Evolutionary conservation across 352 stramenopile species (phyloP).

Genomic region (Pythium brachiatum): DNA sequence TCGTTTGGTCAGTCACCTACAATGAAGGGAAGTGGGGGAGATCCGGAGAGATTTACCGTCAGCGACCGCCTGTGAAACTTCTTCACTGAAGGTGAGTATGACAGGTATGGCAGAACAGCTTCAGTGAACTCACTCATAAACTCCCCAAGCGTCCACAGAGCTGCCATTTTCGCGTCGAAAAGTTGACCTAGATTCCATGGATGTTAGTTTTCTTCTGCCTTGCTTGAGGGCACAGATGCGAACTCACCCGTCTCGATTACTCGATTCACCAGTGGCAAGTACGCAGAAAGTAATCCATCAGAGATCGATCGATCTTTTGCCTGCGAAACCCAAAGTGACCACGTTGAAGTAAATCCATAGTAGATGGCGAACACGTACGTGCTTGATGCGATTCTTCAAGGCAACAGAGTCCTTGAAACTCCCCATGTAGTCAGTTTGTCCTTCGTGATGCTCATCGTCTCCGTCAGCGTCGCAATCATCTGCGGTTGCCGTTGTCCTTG

Average conservation of each 20-base stretch:
- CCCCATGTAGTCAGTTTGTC: slow-evolving; percentile 21
- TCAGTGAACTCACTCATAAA: slow-evolving; percentile 27
- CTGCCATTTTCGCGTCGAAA: slow-evolving; percentile 7
- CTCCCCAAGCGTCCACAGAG: slow-evolving; percentile 25
- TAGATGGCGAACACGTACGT: not conserved
- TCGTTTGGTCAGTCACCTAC: not conserved
- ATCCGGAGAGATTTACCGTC: slow-evolving; percentile 21
- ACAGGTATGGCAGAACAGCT: too few relatives aligned
- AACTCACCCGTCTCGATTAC: slow-evolving; percentile 10
- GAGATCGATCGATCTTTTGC: slow-evolving; percentile 23
- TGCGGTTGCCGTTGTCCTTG: not conserved
- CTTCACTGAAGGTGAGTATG: not conserved
- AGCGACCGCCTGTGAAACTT: slow-evolving; percentile 18
- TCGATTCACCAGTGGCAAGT: slow-evolving; percentile 22
- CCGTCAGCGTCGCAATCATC: not conserved
- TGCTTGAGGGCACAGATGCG: not conserved
- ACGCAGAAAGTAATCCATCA: slow-evolving; percentile 23
- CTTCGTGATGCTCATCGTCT: not conserved
- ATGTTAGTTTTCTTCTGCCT: not conserved
- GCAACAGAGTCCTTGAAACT: slow-evolving; percentile 15
- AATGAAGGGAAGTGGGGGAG: too few relatives aligned
- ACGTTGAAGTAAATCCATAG: not conserved
- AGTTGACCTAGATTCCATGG: not conserved
- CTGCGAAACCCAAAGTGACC: slow-evolving; percentile 1
- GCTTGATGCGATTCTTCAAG: slow-evolving; percentile 18